A percentile compares a stretch with the other conserved stretches of the same genome.
Conservation (phyloP, 2,329 filamentous ascomycete genomes). For the Monilinia aucupariae region DNA sequence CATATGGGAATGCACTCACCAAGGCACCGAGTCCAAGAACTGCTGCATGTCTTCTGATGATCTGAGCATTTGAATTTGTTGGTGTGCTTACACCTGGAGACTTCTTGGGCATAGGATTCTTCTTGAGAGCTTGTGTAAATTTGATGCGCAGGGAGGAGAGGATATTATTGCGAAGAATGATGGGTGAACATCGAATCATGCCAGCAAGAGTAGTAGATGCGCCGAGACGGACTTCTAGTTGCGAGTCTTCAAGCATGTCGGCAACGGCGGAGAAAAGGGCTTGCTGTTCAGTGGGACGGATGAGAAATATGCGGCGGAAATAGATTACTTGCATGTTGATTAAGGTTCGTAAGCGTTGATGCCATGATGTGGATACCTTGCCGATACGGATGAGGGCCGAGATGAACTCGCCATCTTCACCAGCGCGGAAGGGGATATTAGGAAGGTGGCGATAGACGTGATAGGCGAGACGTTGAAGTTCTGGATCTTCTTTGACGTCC, state of each 20-base stretch:
- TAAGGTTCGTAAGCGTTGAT: conserved; percentile 87
- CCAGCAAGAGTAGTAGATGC: conserved; percentile 90
- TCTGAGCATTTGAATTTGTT: conserved; percentile 66
- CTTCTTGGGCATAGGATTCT: conserved; percentile 83
- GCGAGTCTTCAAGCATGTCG: conserved; percentile 84
- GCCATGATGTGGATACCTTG: conserved; percentile 79
- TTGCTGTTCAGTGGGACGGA: conserved; percentile 67
- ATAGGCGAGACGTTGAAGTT: conserved; percentile 89
- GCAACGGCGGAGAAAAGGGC: conserved; percentile 88
- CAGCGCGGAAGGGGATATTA: conserved; percentile 85
- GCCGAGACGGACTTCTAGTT: conserved; percentile 89
- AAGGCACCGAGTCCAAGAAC: conserved; percentile 86
- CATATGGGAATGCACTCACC: conserved; percentile 94
- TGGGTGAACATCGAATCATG: conserved; percentile 95
- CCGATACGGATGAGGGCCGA: conserved; percentile 82
- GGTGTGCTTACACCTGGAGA: conserved; percentile 62
- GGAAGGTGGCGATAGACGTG: conserved; percentile 95
- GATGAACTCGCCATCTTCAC: conserved; percentile 81
- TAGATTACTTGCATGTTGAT: conserved; percentile 99
- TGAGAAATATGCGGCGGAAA: conserved; percentile 90
- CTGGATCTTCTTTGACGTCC: conserved; percentile 98
- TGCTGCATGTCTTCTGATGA: conserved; percentile 80
- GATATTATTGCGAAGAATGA: conserved; percentile 69
- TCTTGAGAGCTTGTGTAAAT: conserved; percentile 71
- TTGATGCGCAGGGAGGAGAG: conserved; percentile 69